A percentile compares a stretch with the other conserved stretches of the same genome.
Evolutionary conservation across 2,329 filamentous ascomycete genomes (phyloP).

Genomic region (Fusarium torreyae): DNA sequence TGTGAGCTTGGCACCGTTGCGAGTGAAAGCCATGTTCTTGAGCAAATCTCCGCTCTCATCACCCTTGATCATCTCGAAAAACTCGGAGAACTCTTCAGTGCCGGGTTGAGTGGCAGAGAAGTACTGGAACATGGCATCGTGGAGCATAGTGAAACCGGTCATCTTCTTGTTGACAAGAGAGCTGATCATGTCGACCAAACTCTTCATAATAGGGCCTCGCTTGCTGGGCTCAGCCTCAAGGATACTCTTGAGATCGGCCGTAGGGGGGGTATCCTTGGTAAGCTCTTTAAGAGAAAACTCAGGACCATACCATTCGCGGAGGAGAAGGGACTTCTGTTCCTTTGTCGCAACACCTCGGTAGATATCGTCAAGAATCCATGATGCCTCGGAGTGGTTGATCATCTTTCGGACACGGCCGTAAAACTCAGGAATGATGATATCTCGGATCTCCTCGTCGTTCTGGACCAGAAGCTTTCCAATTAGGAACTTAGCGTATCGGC

Average conservation of each 20-base stretch:
- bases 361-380: constrained; percentile 98
- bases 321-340: constrained; percentile 85
- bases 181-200: constrained; percentile 89
- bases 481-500: constrained; percentile 96
- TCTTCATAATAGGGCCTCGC: constrained; percentile 87
- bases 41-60: constrained; percentile 91
- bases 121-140: constrained; percentile 98
- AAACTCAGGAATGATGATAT: constrained; percentile 93
- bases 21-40: constrained; percentile 97
- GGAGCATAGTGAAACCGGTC: constrained; percentile 96
- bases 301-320: constrained; percentile 96
- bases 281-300: constrained; percentile 88
- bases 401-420: constrained; percentile 93
- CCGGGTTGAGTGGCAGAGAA: constrained; percentile 84
- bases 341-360: constrained; percentile 90
- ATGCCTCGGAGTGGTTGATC: constrained; percentile 96
- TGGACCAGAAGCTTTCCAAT: constrained; percentile 97
- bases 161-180: constrained; percentile 95
- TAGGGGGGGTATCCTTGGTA: constrained; percentile 67
- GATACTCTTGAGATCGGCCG: constrained; percentile 81
- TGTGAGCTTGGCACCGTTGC: constrained; percentile 85
- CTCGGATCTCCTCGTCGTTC: constrained; percentile 87
- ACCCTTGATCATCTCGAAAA: constrained; percentile 90
- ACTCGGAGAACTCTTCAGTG: constrained; percentile 87
- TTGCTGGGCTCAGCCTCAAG: constrained; percentile 86